Conservation (phyloP, 1,139 yeast genomes). For the Nakaseomyces glabratus region DNA sequence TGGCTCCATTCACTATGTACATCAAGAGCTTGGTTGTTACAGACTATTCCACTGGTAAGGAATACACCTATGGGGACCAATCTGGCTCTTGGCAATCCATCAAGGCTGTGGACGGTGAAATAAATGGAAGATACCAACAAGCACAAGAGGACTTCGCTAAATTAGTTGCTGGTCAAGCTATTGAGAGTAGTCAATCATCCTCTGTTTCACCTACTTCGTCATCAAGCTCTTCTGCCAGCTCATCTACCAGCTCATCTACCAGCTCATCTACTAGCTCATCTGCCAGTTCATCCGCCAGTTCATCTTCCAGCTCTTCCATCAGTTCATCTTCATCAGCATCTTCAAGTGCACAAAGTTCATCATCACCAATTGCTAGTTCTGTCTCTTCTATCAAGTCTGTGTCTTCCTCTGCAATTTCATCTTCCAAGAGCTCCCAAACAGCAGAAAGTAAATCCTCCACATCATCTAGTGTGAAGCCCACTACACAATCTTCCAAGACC, state of each 20-base stretch:
- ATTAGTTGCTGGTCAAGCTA: slow-evolving; percentile 31
- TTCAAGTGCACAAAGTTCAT: slow-evolving; percentile 8
- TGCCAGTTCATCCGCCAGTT: not conserved
- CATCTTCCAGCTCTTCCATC: slow-evolving; percentile 2
- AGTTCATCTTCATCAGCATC: slow-evolving; percentile 8
- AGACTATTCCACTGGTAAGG: slow-evolving; percentile 74
- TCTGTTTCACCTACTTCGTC: slow-evolving; percentile 13
- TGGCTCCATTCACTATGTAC: slow-evolving; percentile 63
- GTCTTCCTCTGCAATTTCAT: slow-evolving; percentile 10
- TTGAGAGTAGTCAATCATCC: slow-evolving; percentile 5
- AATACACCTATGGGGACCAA: slow-evolving; percentile 54
- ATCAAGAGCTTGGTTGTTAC: slow-evolving; percentile 52
- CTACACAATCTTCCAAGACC: not conserved
- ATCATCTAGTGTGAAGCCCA: slow-evolving; percentile 6
- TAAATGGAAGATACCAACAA: slow-evolving; percentile 49
- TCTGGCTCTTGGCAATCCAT: slow-evolving; percentile 66
- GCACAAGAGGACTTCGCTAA: slow-evolving; percentile 43
- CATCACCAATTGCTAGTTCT: slow-evolving; percentile 11
- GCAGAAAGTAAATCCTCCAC: slow-evolving; percentile 6
- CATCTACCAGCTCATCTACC: slow-evolving; percentile 9
- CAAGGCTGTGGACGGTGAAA: slow-evolving; percentile 50
- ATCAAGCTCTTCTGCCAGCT: slow-evolving; percentile 10
- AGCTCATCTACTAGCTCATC: slow-evolving; percentile 5
- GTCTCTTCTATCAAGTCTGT: slow-evolving; percentile 11
- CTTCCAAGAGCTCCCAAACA: slow-evolving; percentile 15